Base-by-base conservation (phyloP, 2,329 filamentous ascomycete genomes). In the Cucurbitaria berberidis region DNA sequence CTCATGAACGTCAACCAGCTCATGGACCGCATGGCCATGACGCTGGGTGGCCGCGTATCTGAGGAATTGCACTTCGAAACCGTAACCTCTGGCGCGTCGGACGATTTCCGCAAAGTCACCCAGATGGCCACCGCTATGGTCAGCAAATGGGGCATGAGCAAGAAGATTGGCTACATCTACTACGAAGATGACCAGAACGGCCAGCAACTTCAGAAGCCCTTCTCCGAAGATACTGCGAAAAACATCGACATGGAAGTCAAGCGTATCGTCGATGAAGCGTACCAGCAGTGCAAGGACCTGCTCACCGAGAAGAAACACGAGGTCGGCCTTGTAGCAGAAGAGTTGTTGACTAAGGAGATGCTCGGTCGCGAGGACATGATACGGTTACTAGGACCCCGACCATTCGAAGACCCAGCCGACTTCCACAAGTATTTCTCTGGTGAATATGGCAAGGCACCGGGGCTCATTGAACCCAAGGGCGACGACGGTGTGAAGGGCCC, bases 1-100 rank as follows among this genome's bases (percentile, higher is more conserved):
- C 84, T 99, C 60, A 95, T 99, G 93, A 96, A 89, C 70, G 88
- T 91, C 60, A 88, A 93, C 73, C 95, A 99, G 78, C 83, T 99
- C 36, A 96, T 98, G 91, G 95, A 99, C 76, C 92, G 95, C 65
- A 99, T 99, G 95, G 95, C 95, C 60, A 99, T 99, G 95, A 97
- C 93, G 2, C 87, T 99, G 49, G 95, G 93, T 65, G 95, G 95
- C 1, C 91, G 95, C 62, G 90, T 99, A 21, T 95, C 89, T 18
- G 95, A 99, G 78, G 95, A 99, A 77, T 80, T 99, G 7, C 93
- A 99, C 78, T 99, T 99, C 77, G 89, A 95, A 29, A 96, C 92
- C 0, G 95, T 99, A 18, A 99, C 95, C 1, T 95, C 90, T 41
- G 95, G 95, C 51, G 95, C 93, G 18, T 93, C 88, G 48, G 95